Percentiles rank a stretch among this genome's conserved stretches.
phyloP scores from a whole-genome alignment of 106 monocot genomes.

The Triglochin maritima region DNA sequence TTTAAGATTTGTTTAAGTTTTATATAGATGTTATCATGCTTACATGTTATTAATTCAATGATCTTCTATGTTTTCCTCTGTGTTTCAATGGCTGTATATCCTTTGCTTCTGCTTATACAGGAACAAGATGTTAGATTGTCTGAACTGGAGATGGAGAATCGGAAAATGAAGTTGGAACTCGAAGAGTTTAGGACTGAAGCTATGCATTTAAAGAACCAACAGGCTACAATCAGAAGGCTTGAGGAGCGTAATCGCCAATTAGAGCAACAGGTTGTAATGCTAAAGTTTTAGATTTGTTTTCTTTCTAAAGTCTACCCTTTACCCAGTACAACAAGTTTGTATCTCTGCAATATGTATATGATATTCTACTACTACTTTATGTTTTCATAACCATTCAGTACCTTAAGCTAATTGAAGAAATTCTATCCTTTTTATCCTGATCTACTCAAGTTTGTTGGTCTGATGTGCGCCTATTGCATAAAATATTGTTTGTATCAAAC shows the following conservation, averaged over 20 bases:
- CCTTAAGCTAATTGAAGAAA: neutral
- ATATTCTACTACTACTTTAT: neutral
- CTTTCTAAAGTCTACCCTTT: too few species aligned
- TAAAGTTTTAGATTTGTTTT: neutral
- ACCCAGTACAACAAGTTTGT: too few species aligned
- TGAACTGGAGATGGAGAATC: slow-evolving; percentile 82
- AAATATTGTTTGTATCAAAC: neutral
- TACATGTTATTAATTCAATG: too few species aligned
- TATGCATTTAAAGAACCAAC: slow-evolving; percentile 90
- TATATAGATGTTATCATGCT: too few species aligned
- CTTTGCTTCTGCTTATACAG: slow-evolving; percentile 22
- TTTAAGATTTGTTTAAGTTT: too few species aligned
- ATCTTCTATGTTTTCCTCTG: neutral
- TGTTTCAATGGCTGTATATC: neutral
- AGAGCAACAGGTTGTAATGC: slow-evolving; percentile 69
- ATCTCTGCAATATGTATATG: too few species aligned
- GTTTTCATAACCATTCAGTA: neutral
- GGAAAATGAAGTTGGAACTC: slow-evolving; percentile 95
- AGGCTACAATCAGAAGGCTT: slow-evolving; percentile 95
- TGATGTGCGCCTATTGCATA: neutral
- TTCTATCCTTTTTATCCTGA: too few species aligned
- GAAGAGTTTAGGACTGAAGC: slow-evolving; percentile 96
- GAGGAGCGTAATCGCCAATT: slow-evolving; percentile 92
- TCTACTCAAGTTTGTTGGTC: neutral
- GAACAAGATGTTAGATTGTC: slow-evolving; percentile 72